Conservation (phyloP, 2,329 filamentous ascomycete species). For the Juglanconis oblonga region DNA sequence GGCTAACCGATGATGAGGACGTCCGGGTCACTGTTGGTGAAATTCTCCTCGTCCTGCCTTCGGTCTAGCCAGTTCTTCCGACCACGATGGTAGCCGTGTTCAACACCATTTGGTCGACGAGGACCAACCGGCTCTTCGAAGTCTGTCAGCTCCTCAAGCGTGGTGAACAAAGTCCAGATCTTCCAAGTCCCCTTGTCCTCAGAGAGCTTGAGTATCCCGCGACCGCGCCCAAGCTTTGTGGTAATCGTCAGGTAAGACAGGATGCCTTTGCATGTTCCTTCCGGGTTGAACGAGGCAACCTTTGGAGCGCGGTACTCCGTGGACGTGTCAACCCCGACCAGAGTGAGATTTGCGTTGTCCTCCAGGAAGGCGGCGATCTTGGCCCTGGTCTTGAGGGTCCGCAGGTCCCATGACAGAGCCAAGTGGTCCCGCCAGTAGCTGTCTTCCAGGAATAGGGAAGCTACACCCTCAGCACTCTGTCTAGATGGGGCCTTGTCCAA, state of each 20-base stretch:
- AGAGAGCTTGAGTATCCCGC: slow-evolving; percentile 53
- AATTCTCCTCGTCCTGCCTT: slow-evolving; percentile 44
- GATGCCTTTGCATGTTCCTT: slow-evolving; percentile 49
- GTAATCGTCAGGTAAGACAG: slow-evolving; percentile 54
- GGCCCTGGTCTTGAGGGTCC: slow-evolving; percentile 43
- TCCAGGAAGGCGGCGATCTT: slow-evolving; percentile 39
- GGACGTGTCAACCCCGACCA: slow-evolving; percentile 44
- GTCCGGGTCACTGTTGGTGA: slow-evolving; percentile 43
- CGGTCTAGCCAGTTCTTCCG: slow-evolving; percentile 59
- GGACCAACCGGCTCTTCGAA: slow-evolving; percentile 47
- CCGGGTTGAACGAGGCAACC: slow-evolving; percentile 44
- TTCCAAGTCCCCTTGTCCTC: slow-evolving; percentile 50
- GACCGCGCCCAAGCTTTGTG: slow-evolving; percentile 51
- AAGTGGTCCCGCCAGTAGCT: slow-evolving; percentile 60
- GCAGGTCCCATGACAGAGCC: slow-evolving; percentile 54
- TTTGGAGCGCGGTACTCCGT: slow-evolving; percentile 41
- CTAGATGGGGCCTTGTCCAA: slow-evolving; percentile 32
- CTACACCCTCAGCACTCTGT: slow-evolving; percentile 8
- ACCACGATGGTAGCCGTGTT: slow-evolving; percentile 49
- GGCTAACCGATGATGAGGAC: slow-evolving; percentile 53
- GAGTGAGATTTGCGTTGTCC: slow-evolving; percentile 37
- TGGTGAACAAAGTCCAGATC: slow-evolving; percentile 62
- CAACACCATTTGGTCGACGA: slow-evolving; percentile 52
- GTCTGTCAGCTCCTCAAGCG: slow-evolving; percentile 51
- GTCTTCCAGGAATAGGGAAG: slow-evolving; percentile 38